These are phyloP conservation scores for Plectranthus barbatus DNA, from an alignment of 257 asterid species.

Conservation along the genomic window DNA sequence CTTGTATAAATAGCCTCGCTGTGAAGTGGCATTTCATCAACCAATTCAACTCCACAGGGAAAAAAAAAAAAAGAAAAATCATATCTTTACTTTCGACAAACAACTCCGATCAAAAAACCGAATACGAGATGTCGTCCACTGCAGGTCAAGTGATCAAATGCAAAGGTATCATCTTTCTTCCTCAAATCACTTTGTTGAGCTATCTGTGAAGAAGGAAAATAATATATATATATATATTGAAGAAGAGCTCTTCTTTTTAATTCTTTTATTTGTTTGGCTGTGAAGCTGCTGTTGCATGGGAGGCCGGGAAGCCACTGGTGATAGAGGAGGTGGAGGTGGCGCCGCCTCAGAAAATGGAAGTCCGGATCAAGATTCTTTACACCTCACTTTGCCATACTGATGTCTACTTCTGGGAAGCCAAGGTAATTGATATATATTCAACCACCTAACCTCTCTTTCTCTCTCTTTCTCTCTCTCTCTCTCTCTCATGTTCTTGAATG, in stretches of 20 bases:
- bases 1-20: conserved; percentile 12
- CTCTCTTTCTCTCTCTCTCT: not conserved
- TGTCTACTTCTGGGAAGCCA: conserved; percentile 78
- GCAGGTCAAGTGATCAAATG: conserved; percentile 56
- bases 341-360: conserved; percentile 75
- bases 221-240: not conserved
- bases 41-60: not conserved
- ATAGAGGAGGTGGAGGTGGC: conserved; percentile 72
- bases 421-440: conserved; percentile 28
- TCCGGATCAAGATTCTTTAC: conserved; percentile 57
- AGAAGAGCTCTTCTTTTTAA: too few species aligned
- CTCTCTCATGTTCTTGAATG: not conserved
- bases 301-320: conserved; percentile 65
- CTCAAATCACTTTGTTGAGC: not conserved
- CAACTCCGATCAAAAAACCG: not conserved
- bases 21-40: conserved; percentile 5
- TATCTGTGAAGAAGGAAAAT: not conserved
- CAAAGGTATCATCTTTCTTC: conserved; percentile 34
- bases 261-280: not conserved
- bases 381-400: conserved; percentile 80
- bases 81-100: not conserved
- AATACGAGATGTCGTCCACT: conserved; percentile 38
- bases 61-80: too few species aligned
- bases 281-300: conserved; percentile 66
- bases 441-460: not conserved